Evolutionary conservation across 176 grass and related monocot species (phyloP).

Genomic region (Luzula sylvatica): DNA sequence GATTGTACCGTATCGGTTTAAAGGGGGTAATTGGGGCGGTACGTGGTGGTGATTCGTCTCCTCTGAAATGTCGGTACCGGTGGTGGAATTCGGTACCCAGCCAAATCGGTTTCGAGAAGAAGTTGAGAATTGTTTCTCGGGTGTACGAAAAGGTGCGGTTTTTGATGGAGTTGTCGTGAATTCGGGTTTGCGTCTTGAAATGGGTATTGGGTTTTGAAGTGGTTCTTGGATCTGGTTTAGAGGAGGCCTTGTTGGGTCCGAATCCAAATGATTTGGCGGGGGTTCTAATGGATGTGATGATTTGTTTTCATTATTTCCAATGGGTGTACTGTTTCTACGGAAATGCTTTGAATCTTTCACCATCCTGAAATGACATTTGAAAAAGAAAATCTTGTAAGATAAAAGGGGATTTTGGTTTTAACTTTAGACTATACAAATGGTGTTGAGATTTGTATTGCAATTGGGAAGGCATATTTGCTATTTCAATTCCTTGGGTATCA

Average conservation of each 20-base stretch:
- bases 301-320: slow-evolving; percentile 15
- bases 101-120: slow-evolving; percentile 45
- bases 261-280: neutral
- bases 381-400: neutral
- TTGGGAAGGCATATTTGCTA: too few species aligned
- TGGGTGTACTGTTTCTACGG: slow-evolving; percentile 12
- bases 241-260: slow-evolving; percentile 26
- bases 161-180: slow-evolving; percentile 41
- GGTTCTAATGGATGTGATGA: slow-evolving; percentile 14
- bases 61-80: slow-evolving; percentile 24
- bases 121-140: slow-evolving; percentile 41
- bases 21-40: slow-evolving; percentile 25
- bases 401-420: too few species aligned
- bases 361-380: slow-evolving; percentile 4
- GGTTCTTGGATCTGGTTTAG: slow-evolving; percentile 30
- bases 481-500: too few species aligned
- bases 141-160: slow-evolving; percentile 54
- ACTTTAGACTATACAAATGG: too few species aligned
- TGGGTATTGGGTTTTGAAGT: slow-evolving; percentile 29
- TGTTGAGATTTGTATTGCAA: too few species aligned
- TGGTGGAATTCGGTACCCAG: slow-evolving; percentile 47
- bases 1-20: slow-evolving; percentile 23
- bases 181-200: slow-evolving; percentile 57
- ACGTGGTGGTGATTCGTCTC: slow-evolving; percentile 12
- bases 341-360: slow-evolving; percentile 17